Evolutionary conservation across 768 basidiomycete genomes (phyloP).

Genomic region (Boletus rubescentipes): DNA sequence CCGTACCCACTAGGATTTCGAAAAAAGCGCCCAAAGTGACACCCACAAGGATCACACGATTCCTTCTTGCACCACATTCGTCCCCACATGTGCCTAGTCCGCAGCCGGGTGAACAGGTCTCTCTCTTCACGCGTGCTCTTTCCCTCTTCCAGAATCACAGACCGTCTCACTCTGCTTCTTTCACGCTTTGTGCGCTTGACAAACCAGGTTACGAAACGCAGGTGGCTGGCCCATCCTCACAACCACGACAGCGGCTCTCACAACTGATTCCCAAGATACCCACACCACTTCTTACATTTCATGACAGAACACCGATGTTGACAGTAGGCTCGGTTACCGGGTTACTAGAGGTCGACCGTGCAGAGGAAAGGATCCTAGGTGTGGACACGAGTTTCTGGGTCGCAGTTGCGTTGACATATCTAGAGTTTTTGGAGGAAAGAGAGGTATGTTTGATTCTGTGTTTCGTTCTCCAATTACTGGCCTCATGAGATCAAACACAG

Average conservation of each 20-base stretch:
- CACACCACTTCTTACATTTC: constrained; percentile 60
- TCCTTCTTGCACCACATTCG: constrained; percentile 50
- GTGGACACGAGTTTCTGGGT: constrained; percentile 81
- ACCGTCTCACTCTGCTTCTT: constrained; percentile 62
- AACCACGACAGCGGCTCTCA: constrained; percentile 20
- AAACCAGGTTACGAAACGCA: constrained; percentile 18
- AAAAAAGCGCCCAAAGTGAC: constrained; percentile 8
- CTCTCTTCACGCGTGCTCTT: constrained; percentile 52
- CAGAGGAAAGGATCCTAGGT: constrained; percentile 57
- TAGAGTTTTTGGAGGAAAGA: constrained; percentile 75
- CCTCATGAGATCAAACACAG: constrained; percentile 31
- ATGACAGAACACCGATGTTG: constrained; percentile 69
- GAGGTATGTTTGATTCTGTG: constrained; percentile 51
- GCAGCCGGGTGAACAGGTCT: constrained; percentile 32
- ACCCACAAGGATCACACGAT: constrained; percentile 42
- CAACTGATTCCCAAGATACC: constrained; percentile 31
- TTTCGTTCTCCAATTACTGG: background rate
- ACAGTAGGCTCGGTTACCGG: constrained; percentile 60
- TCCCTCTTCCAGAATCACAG: constrained; percentile 47
- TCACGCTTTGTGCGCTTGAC: constrained; percentile 44
- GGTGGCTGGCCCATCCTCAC: constrained; percentile 20
- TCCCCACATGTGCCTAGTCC: constrained; percentile 34
- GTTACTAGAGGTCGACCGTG: constrained; percentile 58
- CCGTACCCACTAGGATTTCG: background rate
- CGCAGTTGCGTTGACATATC: constrained; percentile 67